Evolutionary conservation across 495 filamentous ascomycete species (phyloP).

Genomic region (Hypomontagnella monticulosa): DNA sequence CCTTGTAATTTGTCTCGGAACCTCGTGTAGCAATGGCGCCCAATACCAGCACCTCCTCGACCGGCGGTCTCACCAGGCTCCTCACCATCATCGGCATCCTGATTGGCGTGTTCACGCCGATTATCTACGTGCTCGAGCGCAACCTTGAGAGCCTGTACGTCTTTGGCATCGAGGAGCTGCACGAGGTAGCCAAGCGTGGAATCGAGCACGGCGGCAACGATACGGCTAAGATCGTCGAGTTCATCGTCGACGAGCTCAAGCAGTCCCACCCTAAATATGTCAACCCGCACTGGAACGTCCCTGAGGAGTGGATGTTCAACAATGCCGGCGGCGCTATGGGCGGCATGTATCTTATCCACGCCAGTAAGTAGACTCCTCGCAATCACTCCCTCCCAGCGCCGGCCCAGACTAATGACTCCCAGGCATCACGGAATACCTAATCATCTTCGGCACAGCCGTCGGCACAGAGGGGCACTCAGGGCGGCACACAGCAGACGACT

Average conservation of each 20-base stretch:
- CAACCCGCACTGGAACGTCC: conserved; percentile 56
- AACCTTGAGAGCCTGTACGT: conserved; percentile 80
- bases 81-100: conserved; percentile 69
- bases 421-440: conserved; percentile 78
- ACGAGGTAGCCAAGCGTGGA: conserved; percentile 71
- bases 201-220: conserved; percentile 76
- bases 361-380: conserved; percentile 61
- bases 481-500: conserved; percentile 89
- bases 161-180: conserved; percentile 73
- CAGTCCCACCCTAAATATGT: conserved; percentile 59
- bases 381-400: neutral
- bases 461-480: conserved; percentile 89
- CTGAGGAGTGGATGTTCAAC: conserved; percentile 76
- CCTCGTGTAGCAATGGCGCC: conserved; percentile 22
- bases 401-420: conserved; percentile 22
- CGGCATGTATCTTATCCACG: conserved; percentile 88
- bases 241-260: conserved; percentile 67
- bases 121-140: conserved; percentile 71
- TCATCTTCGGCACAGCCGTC: conserved; percentile 84
- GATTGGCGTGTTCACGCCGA: conserved; percentile 65
- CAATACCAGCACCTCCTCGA: conserved; percentile 9
- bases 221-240: conserved; percentile 71
- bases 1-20: neutral
- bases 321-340: conserved; percentile 89
- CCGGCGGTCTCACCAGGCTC: conserved; percentile 45